phyloP scores from a whole-genome alignment of 164 flowering plant genomes.

The Nelumbo lutea region DNA sequence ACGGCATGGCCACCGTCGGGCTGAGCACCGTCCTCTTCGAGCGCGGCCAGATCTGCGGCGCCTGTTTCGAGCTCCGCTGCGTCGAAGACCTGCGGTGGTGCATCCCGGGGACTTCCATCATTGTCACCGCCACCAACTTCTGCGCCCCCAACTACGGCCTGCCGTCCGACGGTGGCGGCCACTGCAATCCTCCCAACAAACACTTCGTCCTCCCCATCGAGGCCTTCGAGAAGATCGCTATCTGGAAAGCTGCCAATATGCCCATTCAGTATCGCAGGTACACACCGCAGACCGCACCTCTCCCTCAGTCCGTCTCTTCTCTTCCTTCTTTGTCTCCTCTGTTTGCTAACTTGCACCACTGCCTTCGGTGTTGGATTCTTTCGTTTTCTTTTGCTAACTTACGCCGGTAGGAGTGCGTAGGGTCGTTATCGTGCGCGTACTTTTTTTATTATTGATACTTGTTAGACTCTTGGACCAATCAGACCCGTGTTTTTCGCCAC shows the following conservation, averaged over 20 bases:
- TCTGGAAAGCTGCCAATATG: constrained; percentile 96
- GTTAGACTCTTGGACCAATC: no score
- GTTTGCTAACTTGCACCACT: no score
- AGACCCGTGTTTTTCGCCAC: no score
- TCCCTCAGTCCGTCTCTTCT: background rate
- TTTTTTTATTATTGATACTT: no score
- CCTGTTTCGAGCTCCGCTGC: constrained; percentile 77
- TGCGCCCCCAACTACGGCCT: constrained; percentile 87
- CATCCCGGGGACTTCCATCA: constrained; percentile 83
- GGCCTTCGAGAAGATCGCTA: constrained; percentile 91
- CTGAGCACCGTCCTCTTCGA: constrained; percentile 60
- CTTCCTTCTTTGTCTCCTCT: no score
- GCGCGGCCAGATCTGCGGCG: constrained; percentile 89
- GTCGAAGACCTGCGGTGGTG: constrained; percentile 84
- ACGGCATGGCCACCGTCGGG: constrained; percentile 82
- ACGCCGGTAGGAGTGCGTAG: background rate
- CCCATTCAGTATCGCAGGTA: constrained; percentile 87
- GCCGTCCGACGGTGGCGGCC: constrained; percentile 58
- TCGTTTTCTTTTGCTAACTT: background rate
- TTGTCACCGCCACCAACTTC: constrained; percentile 91
- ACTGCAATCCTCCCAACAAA: constrained; percentile 79
- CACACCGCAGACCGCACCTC: background rate
- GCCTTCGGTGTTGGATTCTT: no score
- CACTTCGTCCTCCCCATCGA: constrained; percentile 91
- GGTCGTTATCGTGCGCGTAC: no score